Evolutionary conservation across 192 early-diverging fungal genomes (phyloP).

Genomic region (Backusella liffmaniae): DNA sequence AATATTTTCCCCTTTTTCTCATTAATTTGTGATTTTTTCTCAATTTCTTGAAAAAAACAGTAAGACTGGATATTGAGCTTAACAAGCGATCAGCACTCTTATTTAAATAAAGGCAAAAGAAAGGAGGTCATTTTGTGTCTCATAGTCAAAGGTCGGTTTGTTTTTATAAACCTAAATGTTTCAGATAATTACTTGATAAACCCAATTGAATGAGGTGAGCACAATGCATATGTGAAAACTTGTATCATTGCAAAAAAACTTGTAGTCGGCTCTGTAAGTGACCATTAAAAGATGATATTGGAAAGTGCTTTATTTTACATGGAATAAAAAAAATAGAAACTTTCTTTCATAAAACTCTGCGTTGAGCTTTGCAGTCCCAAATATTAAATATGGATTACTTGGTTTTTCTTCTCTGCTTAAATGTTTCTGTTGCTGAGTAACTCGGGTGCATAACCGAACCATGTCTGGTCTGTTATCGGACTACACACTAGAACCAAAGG

Average conservation of each 20-base stretch:
- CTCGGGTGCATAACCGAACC: not conserved
- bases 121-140: not conserved
- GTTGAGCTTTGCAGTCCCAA: not conserved
- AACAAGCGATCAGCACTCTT: not conserved
- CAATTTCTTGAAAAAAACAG: no score
- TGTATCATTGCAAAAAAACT: not conserved
- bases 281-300: not conserved
- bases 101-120: not conserved
- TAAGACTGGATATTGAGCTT: not conserved
- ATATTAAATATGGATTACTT: not conserved
- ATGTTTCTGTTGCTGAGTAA: not conserved
- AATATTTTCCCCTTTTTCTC: no score
- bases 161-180: not conserved
- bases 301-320: not conserved
- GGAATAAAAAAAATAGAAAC: not conserved
- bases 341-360: not conserved
- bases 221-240: not conserved
- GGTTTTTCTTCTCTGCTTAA: not conserved
- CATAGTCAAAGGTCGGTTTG: not conserved
- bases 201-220: not conserved
- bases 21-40: no score
- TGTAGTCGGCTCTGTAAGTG: not conserved
- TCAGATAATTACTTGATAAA: not conserved
- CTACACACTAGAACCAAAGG: not conserved
- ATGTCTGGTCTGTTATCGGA: not conserved